Percentiles rank a stretch among this genome's conserved stretches.
phyloP scores from a whole-genome alignment of 2,329 filamentous ascomycete species.

The Penicillium sp. region DNA sequence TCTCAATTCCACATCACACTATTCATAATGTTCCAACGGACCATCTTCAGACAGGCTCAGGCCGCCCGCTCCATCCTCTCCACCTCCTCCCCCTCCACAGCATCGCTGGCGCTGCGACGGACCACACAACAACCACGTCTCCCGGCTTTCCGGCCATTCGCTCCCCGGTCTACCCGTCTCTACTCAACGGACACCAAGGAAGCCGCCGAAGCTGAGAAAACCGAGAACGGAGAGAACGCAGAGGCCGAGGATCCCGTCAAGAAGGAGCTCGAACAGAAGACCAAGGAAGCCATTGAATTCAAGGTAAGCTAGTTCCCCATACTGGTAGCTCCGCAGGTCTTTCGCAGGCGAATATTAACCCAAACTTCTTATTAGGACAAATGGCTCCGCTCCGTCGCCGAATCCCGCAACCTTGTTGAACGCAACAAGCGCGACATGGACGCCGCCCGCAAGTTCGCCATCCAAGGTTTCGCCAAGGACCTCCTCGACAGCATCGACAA shows the following conservation, averaged over 20 bases:
- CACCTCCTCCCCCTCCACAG: slow-evolving; percentile 25
- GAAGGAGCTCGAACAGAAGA: slow-evolving; percentile 63
- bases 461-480: slow-evolving; percentile 88
- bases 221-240: slow-evolving; percentile 27
- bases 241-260: slow-evolving; percentile 45
- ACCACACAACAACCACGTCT: slow-evolving; percentile 27
- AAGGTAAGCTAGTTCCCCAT: slow-evolving; percentile 54
- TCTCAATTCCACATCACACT: slow-evolving; percentile 5
- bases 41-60: slow-evolving; percentile 37
- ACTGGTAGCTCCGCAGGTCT: neutral
- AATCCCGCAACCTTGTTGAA: slow-evolving; percentile 96
- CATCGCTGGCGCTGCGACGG: slow-evolving; percentile 28
- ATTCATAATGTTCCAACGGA: slow-evolving; percentile 37
- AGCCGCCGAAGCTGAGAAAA: slow-evolving; percentile 38
- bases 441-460: slow-evolving; percentile 79
- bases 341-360: neutral
- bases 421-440: slow-evolving; percentile 86
- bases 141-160: slow-evolving; percentile 25
- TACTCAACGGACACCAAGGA: slow-evolving; percentile 41
- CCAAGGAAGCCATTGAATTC: slow-evolving; percentile 66
- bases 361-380: slow-evolving; percentile 58
- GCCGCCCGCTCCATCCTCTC: slow-evolving; percentile 29
- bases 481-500: slow-evolving; percentile 94
- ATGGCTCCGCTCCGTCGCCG: slow-evolving; percentile 84
- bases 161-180: slow-evolving; percentile 31